Evolutionary conservation across 805 yeast species (phyloP), one percentile per base, ranked within the genome.

Genomic region (Zygoascus bituminiphila): DNA sequence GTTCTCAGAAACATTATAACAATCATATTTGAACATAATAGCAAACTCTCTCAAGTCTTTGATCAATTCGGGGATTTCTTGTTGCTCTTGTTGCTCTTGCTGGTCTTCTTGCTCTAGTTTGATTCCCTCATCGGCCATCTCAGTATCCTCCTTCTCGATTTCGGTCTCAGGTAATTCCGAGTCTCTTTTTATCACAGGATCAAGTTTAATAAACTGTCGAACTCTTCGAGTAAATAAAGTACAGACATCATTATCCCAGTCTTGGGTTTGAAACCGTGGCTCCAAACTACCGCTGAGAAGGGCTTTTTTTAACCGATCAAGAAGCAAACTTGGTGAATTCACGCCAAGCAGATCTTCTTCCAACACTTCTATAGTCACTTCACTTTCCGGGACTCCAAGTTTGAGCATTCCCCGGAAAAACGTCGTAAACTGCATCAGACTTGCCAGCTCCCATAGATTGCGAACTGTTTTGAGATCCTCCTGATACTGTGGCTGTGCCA

Each of bases 311-410:
- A 52, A 15, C 33, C 42, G 39, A 22, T 42, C 37, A 41, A 58
- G 43, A 6, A 59, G 42, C 20, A 38, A 42, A n/a, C 40, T 41
- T 7, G 53, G 51, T n/a, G 52, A 45, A 22, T 49, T 51, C 15
- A 54, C 42, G 1, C 66, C 67, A 7, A 59, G 45, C 19, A 63
- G 48, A 39, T 62, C 66, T 43, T 63, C 64, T 46, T 64, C 68
- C 20, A 64, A 49, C 12, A 57, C 57, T 50, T 62, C 57, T 12
- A 57, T 46, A n/a, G 47, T 58, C 21, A 59, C 52, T 15, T 56
- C 60, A 14, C 56, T 51, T 20, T 53, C 61, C n/a, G 55, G 54
- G 2, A 53, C 54, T 10, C 59, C 57, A 24, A 58, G 48, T 44
- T 54, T 51, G 29, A 61, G 47, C 19, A 51, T 31, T 8, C 42